Evolutionary conservation across 2,329 filamentous ascomycete genomes (phyloP).

Genomic region (Penicillium brevicompactum): DNA sequence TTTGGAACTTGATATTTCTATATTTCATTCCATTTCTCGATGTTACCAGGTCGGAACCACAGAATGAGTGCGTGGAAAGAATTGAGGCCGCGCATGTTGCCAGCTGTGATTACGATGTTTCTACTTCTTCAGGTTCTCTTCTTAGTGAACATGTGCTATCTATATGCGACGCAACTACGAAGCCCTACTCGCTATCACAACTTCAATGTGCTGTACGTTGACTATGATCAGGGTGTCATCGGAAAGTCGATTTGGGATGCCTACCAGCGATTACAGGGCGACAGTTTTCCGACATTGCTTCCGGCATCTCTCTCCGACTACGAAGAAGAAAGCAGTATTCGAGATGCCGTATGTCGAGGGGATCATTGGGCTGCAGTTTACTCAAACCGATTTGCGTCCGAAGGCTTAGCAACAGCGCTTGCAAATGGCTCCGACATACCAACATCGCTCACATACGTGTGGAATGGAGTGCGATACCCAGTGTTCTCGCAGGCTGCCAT

Average conservation of each 20-base stretch:
- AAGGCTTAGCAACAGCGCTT: background rate
- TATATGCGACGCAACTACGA: constrained; percentile 16
- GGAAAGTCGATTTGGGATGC: constrained; percentile 29
- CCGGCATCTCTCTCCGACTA: background rate
- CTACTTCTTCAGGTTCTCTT: constrained; percentile 17
- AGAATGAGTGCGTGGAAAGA: background rate
- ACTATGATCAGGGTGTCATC: constrained; percentile 34
- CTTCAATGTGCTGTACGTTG: constrained; percentile 32
- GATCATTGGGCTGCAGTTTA: constrained; percentile 5
- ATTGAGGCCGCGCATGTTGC: background rate
- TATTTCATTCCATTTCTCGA: too few relatives aligned
- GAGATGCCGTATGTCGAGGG: constrained; percentile 3
- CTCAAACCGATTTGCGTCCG: background rate
- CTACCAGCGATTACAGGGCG: constrained; percentile 16
- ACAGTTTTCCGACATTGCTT: constrained; percentile 1
- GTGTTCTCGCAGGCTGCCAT: constrained; percentile 1
- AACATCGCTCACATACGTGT: background rate
- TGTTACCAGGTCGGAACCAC: too few relatives aligned
- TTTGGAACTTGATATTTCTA: too few relatives aligned
- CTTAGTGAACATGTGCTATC: constrained; percentile 18
- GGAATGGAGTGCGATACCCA: constrained; percentile 4
- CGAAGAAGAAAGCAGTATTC: background rate
- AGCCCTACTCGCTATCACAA: constrained; percentile 25
- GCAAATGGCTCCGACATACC: background rate
- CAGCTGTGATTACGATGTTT: constrained; percentile 2